Evolutionary conservation across 306 rosid genomes (phyloP).

Genomic region (Acmispon strigosus): DNA sequence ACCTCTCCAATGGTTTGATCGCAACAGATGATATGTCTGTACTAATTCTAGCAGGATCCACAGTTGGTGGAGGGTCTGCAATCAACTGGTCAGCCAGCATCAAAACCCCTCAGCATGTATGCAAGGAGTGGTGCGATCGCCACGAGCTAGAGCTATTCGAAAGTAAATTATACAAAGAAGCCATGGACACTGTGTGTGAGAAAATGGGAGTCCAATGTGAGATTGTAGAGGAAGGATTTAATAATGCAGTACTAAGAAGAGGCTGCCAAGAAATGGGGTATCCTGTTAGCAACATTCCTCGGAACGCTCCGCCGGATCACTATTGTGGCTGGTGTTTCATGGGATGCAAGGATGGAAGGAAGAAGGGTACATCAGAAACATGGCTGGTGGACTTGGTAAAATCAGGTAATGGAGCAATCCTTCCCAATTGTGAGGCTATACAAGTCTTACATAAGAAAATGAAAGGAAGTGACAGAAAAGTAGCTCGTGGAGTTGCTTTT

Average conservation of each 20-base stretch:
- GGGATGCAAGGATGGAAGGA: conserved; percentile 75
- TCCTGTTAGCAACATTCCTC: conserved; percentile 47
- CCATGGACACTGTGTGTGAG: conserved; percentile 54
- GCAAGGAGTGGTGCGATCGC: conserved; percentile 52
- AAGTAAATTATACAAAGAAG: conserved; percentile 52
- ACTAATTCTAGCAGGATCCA: conserved; percentile 63
- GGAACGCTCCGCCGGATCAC: conserved; percentile 60
- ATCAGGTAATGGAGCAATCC: conserved; percentile 70
- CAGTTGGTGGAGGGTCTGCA: conserved; percentile 84
- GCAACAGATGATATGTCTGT: conserved; percentile 51
- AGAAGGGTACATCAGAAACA: conserved; percentile 65
- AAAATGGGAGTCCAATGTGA: conserved; percentile 75
- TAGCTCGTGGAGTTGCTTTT: conserved; percentile 49
- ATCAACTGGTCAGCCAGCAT: conserved; percentile 73
- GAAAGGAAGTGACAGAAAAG: conserved; percentile 33
- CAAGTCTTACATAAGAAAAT: conserved; percentile 33
- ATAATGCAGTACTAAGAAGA: conserved; percentile 57
- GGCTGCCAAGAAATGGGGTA: conserved; percentile 75
- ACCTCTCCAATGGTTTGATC: conserved; percentile 46
- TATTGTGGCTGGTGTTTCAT: conserved; percentile 84
- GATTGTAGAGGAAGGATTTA: conserved; percentile 59
- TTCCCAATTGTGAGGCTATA: conserved; percentile 55
- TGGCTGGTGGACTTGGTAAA: conserved; percentile 74
- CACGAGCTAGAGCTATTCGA: conserved; percentile 50
- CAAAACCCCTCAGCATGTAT: conserved; percentile 52